phyloP scores from a whole-genome alignment of 2,329 filamentous ascomycete species.

The Fusarium gaditjirri region DNA sequence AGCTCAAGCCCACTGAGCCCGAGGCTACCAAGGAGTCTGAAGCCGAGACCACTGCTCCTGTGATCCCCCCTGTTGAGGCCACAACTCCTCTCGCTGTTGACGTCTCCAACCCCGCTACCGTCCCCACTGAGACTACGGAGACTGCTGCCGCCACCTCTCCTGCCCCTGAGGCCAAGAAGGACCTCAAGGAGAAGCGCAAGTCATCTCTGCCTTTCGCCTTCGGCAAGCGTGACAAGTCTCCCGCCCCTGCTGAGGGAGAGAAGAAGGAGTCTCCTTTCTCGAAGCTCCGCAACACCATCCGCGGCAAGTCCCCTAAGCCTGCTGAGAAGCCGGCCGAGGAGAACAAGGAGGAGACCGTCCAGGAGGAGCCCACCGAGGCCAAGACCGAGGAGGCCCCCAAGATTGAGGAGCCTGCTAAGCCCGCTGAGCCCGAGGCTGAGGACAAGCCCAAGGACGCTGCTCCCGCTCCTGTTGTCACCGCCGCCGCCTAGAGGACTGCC shows the following conservation, averaged over 20 bases:
- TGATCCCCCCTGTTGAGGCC: slow-evolving; percentile 69
- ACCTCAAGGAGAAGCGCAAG: slow-evolving; percentile 83
- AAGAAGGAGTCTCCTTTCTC: slow-evolving; percentile 67
- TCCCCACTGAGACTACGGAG: slow-evolving; percentile 60
- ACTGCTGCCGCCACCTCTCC: slow-evolving; percentile 51
- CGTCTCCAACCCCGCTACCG: slow-evolving; percentile 59
- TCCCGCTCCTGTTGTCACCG: slow-evolving; percentile 60
- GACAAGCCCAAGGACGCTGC: slow-evolving; percentile 55
- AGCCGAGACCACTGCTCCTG: slow-evolving; percentile 64
- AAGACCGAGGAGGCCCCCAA: slow-evolving; percentile 52
- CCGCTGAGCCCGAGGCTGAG: slow-evolving; percentile 51
- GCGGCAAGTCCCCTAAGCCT: slow-evolving; percentile 57
- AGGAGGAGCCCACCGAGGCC: slow-evolving; percentile 52
- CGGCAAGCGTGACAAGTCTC: slow-evolving; percentile 78
- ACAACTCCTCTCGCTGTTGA: slow-evolving; percentile 67
- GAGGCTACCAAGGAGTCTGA: slow-evolving; percentile 58
- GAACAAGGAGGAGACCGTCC: slow-evolving; percentile 49
- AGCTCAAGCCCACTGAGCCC: slow-evolving; percentile 57
- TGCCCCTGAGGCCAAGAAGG: slow-evolving; percentile 68
- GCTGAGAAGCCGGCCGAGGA: slow-evolving; percentile 50
- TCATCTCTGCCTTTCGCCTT: slow-evolving; percentile 80
- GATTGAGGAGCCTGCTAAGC: slow-evolving; percentile 65
- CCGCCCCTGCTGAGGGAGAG: slow-evolving; percentile 70
- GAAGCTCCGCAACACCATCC: slow-evolving; percentile 69
- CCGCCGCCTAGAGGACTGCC: slow-evolving; percentile 59